These are phyloP conservation scores for Dactylellina cionopaga DNA, from an alignment of 2,329 filamentous ascomycete genomes.

Conservation along the genomic window DNA sequence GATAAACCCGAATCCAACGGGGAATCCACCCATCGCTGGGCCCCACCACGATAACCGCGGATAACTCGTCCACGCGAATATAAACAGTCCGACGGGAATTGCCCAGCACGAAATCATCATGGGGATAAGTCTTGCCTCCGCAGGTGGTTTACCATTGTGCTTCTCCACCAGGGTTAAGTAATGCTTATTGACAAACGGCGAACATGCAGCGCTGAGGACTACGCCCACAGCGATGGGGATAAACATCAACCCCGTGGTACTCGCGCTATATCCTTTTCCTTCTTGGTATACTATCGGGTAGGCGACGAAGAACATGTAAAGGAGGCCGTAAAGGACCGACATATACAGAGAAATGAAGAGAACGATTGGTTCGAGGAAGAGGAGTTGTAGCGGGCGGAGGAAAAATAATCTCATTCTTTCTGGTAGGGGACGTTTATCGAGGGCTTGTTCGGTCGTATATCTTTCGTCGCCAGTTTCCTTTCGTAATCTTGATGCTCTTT, in stretches of 20 bases:
- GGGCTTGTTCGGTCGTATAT: constrained; percentile 81
- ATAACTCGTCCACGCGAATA: constrained; percentile 77
- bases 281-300: constrained; percentile 77
- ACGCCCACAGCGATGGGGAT: constrained; percentile 84
- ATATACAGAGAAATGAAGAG: constrained; percentile 86
- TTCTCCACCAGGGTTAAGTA: constrained; percentile 73
- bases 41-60: constrained; percentile 74
- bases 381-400: constrained; percentile 82
- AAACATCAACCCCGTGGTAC: constrained; percentile 84
- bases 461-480: constrained; percentile 73
- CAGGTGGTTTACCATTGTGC: constrained; percentile 77
- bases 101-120: constrained; percentile 83
- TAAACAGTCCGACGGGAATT: constrained; percentile 74
- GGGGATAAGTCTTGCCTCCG: constrained; percentile 80
- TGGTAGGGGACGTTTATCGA: constrained; percentile 75
- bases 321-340: constrained; percentile 78
- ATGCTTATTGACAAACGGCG: constrained; percentile 81
- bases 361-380: constrained; percentile 85
- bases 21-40: constrained; percentile 75
- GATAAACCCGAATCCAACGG: constrained; percentile 82
- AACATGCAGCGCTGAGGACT: constrained; percentile 71
- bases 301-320: constrained; percentile 81
- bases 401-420: constrained; percentile 79
- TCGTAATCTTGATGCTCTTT: constrained; percentile 73
- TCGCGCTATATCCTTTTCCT: constrained; percentile 80